Conservation (phyloP, 2,329 filamentous ascomycete species). For the Metarhizium sp. region DNA sequence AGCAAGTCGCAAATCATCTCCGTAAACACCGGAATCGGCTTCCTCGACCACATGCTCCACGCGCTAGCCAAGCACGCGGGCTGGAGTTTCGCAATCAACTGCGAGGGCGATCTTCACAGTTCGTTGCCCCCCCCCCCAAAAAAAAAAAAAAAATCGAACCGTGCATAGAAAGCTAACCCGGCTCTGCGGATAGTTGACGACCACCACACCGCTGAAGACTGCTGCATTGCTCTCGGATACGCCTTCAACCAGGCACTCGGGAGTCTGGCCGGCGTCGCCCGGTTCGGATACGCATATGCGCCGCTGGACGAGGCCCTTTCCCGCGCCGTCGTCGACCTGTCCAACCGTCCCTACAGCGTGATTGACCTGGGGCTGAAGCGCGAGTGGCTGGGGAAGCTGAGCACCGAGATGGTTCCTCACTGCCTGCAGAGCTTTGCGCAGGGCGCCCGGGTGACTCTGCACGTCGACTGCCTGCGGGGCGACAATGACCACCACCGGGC, state of each 20-base stretch:
- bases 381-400: conserved; percentile 89
- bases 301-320: conserved; percentile 94
- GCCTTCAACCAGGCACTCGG: conserved; percentile 78
- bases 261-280: conserved; percentile 68
- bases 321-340: conserved; percentile 88
- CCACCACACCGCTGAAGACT: conserved; percentile 96
- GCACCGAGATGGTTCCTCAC: conserved; percentile 95
- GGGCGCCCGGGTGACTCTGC: conserved; percentile 81
- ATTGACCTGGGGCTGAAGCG: conserved; percentile 76
- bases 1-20: conserved; percentile 79
- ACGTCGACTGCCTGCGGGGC: conserved; percentile 85
- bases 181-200: conserved; percentile 63
- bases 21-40: conserved; percentile 89
- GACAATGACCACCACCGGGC: conserved; percentile 94
- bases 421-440: conserved; percentile 91
- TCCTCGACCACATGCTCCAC: conserved; percentile 98
- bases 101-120: conserved; percentile 88
- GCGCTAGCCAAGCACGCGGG: conserved; percentile 92
- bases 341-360: conserved; percentile 80
- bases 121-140: neutral
- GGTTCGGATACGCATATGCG: conserved; percentile 86
- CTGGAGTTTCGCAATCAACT: conserved; percentile 78
- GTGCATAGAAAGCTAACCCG: neutral
- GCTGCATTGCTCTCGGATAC: conserved; percentile 79
- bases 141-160: neutral